Conservation (phyloP, 768 basidiomycete genomes). For the Russula ochroleuca region DNA sequence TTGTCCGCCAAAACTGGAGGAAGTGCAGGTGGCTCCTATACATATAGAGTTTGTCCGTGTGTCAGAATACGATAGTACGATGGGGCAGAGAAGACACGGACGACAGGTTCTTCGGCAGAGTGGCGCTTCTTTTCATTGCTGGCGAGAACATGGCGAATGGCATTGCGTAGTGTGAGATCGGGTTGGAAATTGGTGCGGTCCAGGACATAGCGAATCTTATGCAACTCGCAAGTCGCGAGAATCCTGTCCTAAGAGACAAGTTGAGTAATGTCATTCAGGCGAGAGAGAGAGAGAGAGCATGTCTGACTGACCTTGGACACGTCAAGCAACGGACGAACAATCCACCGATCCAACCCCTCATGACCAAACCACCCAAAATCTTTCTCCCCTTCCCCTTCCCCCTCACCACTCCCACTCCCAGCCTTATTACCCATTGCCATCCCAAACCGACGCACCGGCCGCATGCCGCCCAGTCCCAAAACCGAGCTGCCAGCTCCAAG, state of each 20-base stretch:
- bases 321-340: slow-evolving; percentile 64
- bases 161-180: slow-evolving; percentile 65
- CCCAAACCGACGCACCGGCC: slow-evolving; percentile 63
- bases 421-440: slow-evolving; percentile 50
- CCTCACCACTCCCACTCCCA: too few relatives aligned
- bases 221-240: slow-evolving; percentile 68
- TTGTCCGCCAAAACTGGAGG: slow-evolving; percentile 11
- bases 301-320: slow-evolving; percentile 61
- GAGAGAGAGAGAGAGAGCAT: too few relatives aligned
- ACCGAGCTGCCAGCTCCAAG: slow-evolving; percentile 52
- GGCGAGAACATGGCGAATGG: slow-evolving; percentile 50
- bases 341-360: slow-evolving; percentile 62
- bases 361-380: slow-evolving; percentile 43
- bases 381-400: slow-evolving; percentile 27
- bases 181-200: slow-evolving; percentile 78
- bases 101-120: background rate
- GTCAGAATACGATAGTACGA: background rate
- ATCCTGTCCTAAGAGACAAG: slow-evolving; percentile 81
- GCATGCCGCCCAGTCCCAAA: slow-evolving; percentile 65
- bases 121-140: slow-evolving; percentile 21
- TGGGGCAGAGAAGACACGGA: slow-evolving; percentile 3
- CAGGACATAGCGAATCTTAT: slow-evolving; percentile 55
- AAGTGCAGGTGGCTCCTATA: slow-evolving; percentile 5
- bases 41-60: background rate
- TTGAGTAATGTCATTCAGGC: too few relatives aligned